These are phyloP conservation scores for Pythium aristosporum DNA, from an alignment of 352 stramenopile species.

Conservation along the genomic window DNA sequence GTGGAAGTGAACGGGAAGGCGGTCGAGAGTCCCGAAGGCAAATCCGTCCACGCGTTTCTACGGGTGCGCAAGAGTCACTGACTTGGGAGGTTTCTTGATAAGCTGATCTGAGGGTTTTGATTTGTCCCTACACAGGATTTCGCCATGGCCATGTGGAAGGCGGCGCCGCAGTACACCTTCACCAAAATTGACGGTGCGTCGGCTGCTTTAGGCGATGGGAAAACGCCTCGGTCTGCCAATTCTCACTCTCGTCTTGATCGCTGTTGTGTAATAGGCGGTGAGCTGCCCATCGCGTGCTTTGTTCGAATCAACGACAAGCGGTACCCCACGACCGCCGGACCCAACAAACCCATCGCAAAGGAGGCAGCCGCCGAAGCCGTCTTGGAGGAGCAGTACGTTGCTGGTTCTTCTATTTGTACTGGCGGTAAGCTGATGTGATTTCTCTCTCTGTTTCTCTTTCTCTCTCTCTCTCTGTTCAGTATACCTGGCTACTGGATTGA, in stretches of 20 bases:
- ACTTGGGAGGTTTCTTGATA: too few relatives aligned
- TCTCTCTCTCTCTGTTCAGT: background rate
- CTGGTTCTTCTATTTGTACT: background rate
- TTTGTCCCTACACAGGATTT: conserved; percentile 17
- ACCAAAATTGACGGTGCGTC: conserved; percentile 23
- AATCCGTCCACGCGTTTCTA: conserved; percentile 24
- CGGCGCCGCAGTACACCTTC: conserved; percentile 28
- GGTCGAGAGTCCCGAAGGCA: conserved; percentile 24
- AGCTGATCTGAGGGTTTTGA: too few relatives aligned
- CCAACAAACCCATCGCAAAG: conserved; percentile 30
- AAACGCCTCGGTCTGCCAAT: background rate
- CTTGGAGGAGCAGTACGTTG: conserved; percentile 26
- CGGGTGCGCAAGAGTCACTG: conserved; percentile 11
- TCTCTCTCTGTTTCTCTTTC: too few relatives aligned
- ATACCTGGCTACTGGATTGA: conserved; percentile 25
- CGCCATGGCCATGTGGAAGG: conserved; percentile 14
- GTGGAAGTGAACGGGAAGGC: conserved; percentile 26
- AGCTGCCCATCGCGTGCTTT: conserved; percentile 23
- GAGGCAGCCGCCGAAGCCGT: conserved; percentile 29
- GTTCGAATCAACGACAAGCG: conserved; percentile 26
- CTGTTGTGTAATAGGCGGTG: conserved; percentile 2
- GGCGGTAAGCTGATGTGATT: background rate
- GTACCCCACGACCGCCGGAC: conserved; percentile 5
- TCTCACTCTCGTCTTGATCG: background rate
- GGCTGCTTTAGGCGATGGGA: background rate